Conservation (phyloP, 192 early-diverging fungal genomes). For the Backusella macrospora region DNA sequence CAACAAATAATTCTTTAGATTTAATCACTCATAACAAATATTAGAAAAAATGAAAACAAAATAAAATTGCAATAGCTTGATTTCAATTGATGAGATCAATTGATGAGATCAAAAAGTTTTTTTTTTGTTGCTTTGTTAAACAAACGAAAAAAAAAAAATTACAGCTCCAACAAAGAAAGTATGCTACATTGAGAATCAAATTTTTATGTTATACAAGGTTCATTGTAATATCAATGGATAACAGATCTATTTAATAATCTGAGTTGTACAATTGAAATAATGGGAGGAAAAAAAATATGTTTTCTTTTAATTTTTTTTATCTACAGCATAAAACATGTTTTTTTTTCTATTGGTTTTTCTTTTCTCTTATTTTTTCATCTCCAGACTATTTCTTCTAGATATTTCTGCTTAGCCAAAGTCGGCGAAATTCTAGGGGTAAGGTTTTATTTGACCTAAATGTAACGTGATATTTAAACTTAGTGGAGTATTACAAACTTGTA, state of each 20-base stretch:
- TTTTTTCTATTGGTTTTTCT: background rate
- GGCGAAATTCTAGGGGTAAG: background rate
- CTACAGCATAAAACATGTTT: background rate
- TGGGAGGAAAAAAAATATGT: background rate
- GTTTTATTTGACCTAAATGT: background rate
- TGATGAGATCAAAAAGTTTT: background rate
- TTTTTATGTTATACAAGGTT: background rate
- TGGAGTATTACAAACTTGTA: too few relatives aligned
- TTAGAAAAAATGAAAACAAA: background rate
- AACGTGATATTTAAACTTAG: too few relatives aligned
- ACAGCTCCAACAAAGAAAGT: background rate
- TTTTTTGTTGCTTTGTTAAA: background rate
- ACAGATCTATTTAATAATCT: background rate
- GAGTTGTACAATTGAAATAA: background rate
- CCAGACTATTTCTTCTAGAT: background rate
- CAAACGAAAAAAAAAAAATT: background rate
- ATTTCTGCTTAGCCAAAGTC: background rate
- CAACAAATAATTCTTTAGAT: too few relatives aligned
- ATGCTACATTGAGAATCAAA: background rate
- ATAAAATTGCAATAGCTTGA: background rate
- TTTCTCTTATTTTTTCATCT: background rate
- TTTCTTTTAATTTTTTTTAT: background rate
- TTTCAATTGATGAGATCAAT: background rate
- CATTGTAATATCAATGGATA: constrained; percentile 8
- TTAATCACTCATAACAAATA: too few relatives aligned